These are phyloP conservation scores for Backusella tarrabulga DNA, from an alignment of 192 early-diverging fungal species.

Conservation along the genomic window DNA sequence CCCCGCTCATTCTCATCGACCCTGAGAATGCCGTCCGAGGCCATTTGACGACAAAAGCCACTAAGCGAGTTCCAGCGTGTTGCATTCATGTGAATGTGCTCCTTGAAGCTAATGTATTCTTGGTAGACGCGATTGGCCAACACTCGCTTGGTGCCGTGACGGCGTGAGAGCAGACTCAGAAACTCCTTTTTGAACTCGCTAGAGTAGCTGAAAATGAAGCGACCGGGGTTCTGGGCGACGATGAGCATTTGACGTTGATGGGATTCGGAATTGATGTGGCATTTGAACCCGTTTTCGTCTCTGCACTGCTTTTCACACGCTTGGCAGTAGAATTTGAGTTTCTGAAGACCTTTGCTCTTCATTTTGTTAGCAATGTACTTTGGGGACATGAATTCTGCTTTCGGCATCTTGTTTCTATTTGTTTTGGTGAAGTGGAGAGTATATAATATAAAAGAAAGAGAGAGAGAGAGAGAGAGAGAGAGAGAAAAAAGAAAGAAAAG, in stretches of 20 bases:
- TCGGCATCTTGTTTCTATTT: background rate
- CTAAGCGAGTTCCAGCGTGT: constrained; percentile 88
- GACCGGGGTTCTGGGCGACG: constrained; percentile 77
- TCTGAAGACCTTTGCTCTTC: constrained; percentile 86
- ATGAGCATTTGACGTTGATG: constrained; percentile 91
- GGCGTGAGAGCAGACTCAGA: constrained; percentile 75
- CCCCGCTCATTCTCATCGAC: constrained; percentile 92
- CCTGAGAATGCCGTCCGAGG: constrained; percentile 73
- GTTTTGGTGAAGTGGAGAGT: background rate
- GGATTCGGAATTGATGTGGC: constrained; percentile 85
- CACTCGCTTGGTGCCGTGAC: constrained; percentile 81
- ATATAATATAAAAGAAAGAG: background rate
- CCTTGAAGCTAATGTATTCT: constrained; percentile 87
- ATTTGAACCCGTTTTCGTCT: constrained; percentile 97
- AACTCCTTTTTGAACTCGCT: constrained; percentile 84
- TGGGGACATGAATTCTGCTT: constrained; percentile 67
- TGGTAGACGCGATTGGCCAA: constrained; percentile 94
- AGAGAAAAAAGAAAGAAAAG: background rate
- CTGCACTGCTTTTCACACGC: constrained; percentile 88
- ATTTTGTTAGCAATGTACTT: constrained; percentile 92
- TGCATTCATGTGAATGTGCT: constrained; percentile 96
- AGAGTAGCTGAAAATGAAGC: constrained; percentile 75
- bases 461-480: background rate
- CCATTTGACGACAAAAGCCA: constrained; percentile 86
- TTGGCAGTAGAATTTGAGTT: constrained; percentile 92